Evolutionary conservation across 257 asterid species (phyloP).

Genomic region (Solanum pinnatisectum): DNA sequence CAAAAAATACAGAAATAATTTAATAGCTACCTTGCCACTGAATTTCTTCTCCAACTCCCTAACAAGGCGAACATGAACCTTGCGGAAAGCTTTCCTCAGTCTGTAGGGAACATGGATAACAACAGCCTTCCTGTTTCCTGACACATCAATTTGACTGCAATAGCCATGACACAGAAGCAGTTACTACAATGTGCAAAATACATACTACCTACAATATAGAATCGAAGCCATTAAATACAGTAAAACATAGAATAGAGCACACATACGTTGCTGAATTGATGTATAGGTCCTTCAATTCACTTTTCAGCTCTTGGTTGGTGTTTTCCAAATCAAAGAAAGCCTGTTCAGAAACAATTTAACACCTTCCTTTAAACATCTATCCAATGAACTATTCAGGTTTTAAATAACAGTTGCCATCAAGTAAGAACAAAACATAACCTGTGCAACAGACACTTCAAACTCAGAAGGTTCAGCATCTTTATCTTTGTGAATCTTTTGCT

Average conservation of each 20-base stretch:
- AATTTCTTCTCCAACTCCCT: slow-evolving; percentile 23
- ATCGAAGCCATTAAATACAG: background rate
- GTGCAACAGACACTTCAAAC: slow-evolving; percentile 17
- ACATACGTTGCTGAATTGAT: slow-evolving; percentile 19
- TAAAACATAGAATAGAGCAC: background rate
- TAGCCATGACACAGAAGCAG: background rate
- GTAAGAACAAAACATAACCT: background rate
- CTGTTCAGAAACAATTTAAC: background rate
- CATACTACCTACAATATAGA: background rate
- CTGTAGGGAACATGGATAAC: slow-evolving; percentile 23
- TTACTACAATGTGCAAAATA: background rate
- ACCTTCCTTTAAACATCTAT: background rate
- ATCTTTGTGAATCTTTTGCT: slow-evolving; percentile 11
- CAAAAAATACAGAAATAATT: background rate
- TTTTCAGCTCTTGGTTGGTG: slow-evolving; percentile 23
- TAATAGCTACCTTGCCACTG: slow-evolving; percentile 17
- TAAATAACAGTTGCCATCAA: background rate
- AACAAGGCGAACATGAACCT: slow-evolving; percentile 20
- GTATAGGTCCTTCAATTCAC: slow-evolving; percentile 25
- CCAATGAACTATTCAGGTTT: background rate
- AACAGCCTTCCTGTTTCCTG: slow-evolving; percentile 18
- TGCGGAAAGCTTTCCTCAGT: slow-evolving; percentile 25
- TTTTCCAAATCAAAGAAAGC: slow-evolving; percentile 20
- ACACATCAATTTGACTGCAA: slow-evolving; percentile 20
- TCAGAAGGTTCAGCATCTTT: slow-evolving; percentile 15